Percentiles rank a stretch among this genome's conserved stretches.
These are phyloP conservation scores for Scedosporium minutisporum DNA, from an alignment of 2,329 filamentous ascomycete genomes.

Conservation along the genomic window DNA sequence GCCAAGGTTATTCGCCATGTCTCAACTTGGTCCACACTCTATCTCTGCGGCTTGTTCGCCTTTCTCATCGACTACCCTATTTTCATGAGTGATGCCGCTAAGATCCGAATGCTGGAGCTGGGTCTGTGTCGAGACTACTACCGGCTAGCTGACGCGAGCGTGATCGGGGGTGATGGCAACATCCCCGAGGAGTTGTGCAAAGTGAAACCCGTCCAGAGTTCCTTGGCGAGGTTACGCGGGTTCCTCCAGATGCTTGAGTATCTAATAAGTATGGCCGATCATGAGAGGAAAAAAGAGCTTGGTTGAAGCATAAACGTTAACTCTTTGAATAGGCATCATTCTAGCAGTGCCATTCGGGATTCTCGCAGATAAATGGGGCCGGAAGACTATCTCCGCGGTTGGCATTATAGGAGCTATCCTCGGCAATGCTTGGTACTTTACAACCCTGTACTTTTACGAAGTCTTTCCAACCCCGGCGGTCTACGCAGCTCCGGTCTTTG, in stretches of 20 bases:
- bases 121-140: conserved; percentile 10
- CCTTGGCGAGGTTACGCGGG: conserved; percentile 5
- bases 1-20: not conserved
- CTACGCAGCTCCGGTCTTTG: conserved; percentile 7
- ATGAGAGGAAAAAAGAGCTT: not conserved
- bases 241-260: conserved; percentile 7
- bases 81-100: conserved; percentile 9
- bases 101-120: conserved; percentile 10
- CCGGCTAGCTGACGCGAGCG: not conserved
- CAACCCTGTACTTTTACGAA: conserved; percentile 7
- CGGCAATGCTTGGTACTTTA: conserved; percentile 5
- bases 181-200: conserved; percentile 10
- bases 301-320: not conserved
- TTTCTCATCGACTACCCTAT: conserved; percentile 9
- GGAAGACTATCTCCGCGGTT: conserved; percentile 4
- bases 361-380: conserved; percentile 7
- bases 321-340: conserved; percentile 2
- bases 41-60: conserved; percentile 7
- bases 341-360: conserved; percentile 10
- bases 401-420: conserved; percentile 7
- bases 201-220: conserved; percentile 7
- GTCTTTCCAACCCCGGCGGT: conserved; percentile 5
- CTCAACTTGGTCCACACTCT: conserved; percentile 7
- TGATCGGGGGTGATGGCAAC: conserved; percentile 6
- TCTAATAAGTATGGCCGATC: not conserved